These are phyloP conservation scores for Ceratopteris richardii DNA, from an alignment of 75 land plant genomes.

Conservation along the genomic window DNA sequence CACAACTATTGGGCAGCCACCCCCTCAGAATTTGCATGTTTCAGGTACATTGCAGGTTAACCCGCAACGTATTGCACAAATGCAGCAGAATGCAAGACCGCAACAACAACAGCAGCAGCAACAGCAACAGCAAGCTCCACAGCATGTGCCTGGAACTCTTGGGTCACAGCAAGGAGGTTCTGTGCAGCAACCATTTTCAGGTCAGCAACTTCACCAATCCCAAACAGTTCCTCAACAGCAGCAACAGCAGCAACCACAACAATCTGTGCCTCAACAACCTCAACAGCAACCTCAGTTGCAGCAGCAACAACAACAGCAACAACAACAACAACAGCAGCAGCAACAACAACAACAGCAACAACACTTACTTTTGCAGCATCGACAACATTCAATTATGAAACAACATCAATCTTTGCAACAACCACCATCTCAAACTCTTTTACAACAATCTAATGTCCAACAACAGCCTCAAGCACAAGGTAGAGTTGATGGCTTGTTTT, in stretches of 20 bases:
- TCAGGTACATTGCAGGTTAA: not conserved
- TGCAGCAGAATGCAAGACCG: not conserved
- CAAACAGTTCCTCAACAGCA: conserved; percentile 2
- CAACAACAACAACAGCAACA: conserved; percentile 16
- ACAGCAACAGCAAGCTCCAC: not conserved
- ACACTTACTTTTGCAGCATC: not conserved
- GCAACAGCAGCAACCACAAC: conserved; percentile 13
- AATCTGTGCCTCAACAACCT: conserved; percentile 5
- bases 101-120: conserved; percentile 20
- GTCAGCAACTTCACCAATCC: conserved; percentile 9
- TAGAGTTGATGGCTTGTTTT: too few relatives aligned
- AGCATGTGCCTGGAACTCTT: too few relatives aligned
- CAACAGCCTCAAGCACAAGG: too few relatives aligned
- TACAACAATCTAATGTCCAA: not conserved
- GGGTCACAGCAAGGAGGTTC: too few relatives aligned
- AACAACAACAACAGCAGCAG: conserved; percentile 5
- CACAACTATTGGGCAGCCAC: too few relatives aligned
- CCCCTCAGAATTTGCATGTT: not conserved
- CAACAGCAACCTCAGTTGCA: conserved; percentile 14
- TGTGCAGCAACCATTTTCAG: conserved; percentile 7
- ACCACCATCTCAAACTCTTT: not conserved
- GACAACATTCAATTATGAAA: not conserved
- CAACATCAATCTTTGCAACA: not conserved
- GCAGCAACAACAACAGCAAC: conserved; percentile 12
- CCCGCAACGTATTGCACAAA: not conserved